Base-by-base conservation (phyloP, 352 stramenopile genomes). In the Chrysophaeum taylorii region DNA sequence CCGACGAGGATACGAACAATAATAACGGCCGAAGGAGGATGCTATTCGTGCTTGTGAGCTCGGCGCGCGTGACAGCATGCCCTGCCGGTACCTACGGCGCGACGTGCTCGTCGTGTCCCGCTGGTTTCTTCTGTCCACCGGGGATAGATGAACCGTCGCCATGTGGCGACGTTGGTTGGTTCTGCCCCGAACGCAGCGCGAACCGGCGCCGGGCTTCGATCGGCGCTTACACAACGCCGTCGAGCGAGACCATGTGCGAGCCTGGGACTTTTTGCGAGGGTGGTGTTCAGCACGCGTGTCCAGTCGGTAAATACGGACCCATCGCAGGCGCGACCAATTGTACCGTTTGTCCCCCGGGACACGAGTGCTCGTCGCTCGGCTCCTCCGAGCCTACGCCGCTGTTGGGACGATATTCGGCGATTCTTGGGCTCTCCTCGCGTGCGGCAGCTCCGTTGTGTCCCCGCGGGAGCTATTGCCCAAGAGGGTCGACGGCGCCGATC, bases 291-390 rank as follows among this genome's bases (percentile, higher is more conserved):
- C 39, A n/a, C 0, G 21, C 29, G 0, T 92, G 86, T 67, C 86
- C 85, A 0, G 72, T 73, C 0, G 84, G 85, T 0, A 78, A 64
- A 0, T 90, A 76, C 57, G 84, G 86, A 0, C 72, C 60, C 0
- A 38, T 64, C 21, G 31, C 69, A 12, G 79, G 79, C 25, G 60
- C 78, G 41, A 57, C 77, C 0, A 71, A 64, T 0, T 92, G 85
- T 52, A 76, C 81, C 0, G 85, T 78, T 0, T 36, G 36, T 1
- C 91, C 84, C 73, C 36, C 75, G 18, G 25, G 77, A 7, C 84
- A 84, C 2, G 89, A 84, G 69, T 89, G 75, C 70, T 91, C 84
- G 68, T 81, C 84, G 25, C 72, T 64, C 9, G 84, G 77, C 0
- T 88, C 84, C 15, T 67, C 60, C 0, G 69, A 80, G 16, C 85